These are phyloP conservation scores for Lasiosphaeris hirsuta DNA, from an alignment of 495 filamentous ascomycete genomes.

Conservation along the genomic window DNA sequence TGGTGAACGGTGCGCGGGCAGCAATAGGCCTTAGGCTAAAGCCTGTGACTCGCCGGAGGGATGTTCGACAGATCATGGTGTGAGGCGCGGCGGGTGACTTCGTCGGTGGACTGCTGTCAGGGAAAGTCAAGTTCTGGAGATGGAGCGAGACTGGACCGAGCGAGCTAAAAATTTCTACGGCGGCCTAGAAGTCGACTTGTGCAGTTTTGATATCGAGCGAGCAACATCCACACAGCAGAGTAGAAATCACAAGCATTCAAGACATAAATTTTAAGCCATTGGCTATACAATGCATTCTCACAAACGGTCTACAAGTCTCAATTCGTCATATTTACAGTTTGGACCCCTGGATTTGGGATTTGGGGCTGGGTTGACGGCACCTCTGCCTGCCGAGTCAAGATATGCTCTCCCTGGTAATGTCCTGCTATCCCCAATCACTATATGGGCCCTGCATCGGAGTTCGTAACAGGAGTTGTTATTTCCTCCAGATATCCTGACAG, in stretches of 20 bases:
- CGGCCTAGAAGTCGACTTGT: conserved; percentile 14
- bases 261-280: no score
- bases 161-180: conserved; percentile 45
- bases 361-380: no score
- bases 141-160: neutral
- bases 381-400: no score
- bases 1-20: conserved; percentile 26
- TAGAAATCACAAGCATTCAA: no score
- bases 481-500: neutral
- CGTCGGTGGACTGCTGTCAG: neutral
- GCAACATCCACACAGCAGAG: neutral
- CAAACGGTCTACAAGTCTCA: neutral
- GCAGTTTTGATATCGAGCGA: conserved; percentile 23
- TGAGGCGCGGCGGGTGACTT: neutral
- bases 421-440: no score
- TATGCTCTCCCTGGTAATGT: no score
- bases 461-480: no score
- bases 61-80: conserved; percentile 48
- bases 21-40: conserved; percentile 13
- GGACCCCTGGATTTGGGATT: neutral
- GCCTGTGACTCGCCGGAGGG: conserved; percentile 38
- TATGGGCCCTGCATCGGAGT: no score
- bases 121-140: neutral
- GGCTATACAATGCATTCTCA: neutral
- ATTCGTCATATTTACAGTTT: conserved; percentile 8